These are phyloP conservation scores for Rhodomyrtus psidioides DNA, from an alignment of 441 rosid species.

Conservation along the genomic window DNA sequence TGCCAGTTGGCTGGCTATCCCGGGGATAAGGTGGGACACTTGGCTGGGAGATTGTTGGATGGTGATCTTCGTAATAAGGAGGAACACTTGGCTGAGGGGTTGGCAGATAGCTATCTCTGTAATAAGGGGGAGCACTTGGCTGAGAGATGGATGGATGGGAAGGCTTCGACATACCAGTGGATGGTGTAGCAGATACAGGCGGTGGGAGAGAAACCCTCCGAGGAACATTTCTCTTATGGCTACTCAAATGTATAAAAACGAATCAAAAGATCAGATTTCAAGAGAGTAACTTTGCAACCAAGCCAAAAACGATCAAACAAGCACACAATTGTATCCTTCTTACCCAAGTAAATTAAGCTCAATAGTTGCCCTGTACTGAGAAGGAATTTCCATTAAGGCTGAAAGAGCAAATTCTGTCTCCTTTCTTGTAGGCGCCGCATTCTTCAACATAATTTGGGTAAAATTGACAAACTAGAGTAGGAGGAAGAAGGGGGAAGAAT, in stretches of 20 bases:
- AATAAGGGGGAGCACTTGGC: slow-evolving; percentile 29
- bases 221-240: slow-evolving; percentile 35
- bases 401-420: slow-evolving; percentile 87
- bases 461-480: slow-evolving; percentile 78
- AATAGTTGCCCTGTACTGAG: slow-evolving; percentile 83
- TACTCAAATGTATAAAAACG: slow-evolving; percentile 1
- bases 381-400: slow-evolving; percentile 92
- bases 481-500: background rate
- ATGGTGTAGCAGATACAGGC: slow-evolving; percentile 42
- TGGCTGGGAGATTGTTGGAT: slow-evolving; percentile 47
- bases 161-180: slow-evolving; percentile 32
- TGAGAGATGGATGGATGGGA: slow-evolving; percentile 46
- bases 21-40: slow-evolving; percentile 29
- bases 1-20: slow-evolving; percentile 26
- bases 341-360: slow-evolving; percentile 86
- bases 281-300: background rate
- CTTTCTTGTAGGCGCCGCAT: slow-evolving; percentile 38
- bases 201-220: slow-evolving; percentile 78
- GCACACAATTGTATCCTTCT: background rate
- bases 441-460: slow-evolving; percentile 80
- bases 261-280: background rate
- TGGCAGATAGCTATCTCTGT: slow-evolving; percentile 27
- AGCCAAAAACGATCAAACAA: background rate
- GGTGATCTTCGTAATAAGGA: slow-evolving; percentile 20
- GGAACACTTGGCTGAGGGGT: slow-evolving; percentile 48